Evolutionary conservation across 2,329 filamentous ascomycete genomes (phyloP).

Genomic region (Phialophora macrospora): DNA sequence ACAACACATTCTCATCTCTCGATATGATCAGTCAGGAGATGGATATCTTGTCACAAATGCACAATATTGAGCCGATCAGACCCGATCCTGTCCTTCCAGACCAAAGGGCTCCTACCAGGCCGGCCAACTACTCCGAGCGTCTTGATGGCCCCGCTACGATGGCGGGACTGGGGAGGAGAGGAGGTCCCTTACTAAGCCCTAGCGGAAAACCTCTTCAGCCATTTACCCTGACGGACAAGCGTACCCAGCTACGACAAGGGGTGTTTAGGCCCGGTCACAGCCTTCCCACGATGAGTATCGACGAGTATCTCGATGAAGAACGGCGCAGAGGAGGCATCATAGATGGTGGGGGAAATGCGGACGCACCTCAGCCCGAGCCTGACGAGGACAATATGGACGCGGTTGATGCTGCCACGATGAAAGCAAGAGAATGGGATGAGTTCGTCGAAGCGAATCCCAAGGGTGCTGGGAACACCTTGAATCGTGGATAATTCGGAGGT

Average conservation of each 20-base stretch:
- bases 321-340: slow-evolving; percentile 82
- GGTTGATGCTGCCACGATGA: slow-evolving; percentile 87
- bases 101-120: slow-evolving; percentile 40
- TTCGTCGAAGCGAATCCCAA: slow-evolving; percentile 87
- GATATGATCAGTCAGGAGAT: slow-evolving; percentile 85
- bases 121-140: slow-evolving; percentile 67
- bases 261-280: slow-evolving; percentile 93
- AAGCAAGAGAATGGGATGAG: slow-evolving; percentile 94
- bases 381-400: slow-evolving; percentile 92
- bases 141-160: slow-evolving; percentile 69
- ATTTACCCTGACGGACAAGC: slow-evolving; percentile 80
- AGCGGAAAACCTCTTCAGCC: slow-evolving; percentile 86
- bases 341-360: slow-evolving; percentile 82
- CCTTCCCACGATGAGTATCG: slow-evolving; percentile 95
- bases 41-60: slow-evolving; percentile 78
- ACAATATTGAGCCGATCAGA: slow-evolving; percentile 55
- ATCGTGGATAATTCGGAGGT: slow-evolving; percentile 48
- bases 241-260: slow-evolving; percentile 74
- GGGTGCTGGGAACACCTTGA: slow-evolving; percentile 57
- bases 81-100: slow-evolving; percentile 42
- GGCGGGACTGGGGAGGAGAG: slow-evolving; percentile 54
- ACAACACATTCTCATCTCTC: slow-evolving; percentile 83
- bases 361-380: slow-evolving; percentile 68
- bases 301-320: slow-evolving; percentile 96
- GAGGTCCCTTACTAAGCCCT: slow-evolving; percentile 74